Conservation (phyloP, 805 yeast genomes). For the Schwanniomyces yamadae region DNA sequence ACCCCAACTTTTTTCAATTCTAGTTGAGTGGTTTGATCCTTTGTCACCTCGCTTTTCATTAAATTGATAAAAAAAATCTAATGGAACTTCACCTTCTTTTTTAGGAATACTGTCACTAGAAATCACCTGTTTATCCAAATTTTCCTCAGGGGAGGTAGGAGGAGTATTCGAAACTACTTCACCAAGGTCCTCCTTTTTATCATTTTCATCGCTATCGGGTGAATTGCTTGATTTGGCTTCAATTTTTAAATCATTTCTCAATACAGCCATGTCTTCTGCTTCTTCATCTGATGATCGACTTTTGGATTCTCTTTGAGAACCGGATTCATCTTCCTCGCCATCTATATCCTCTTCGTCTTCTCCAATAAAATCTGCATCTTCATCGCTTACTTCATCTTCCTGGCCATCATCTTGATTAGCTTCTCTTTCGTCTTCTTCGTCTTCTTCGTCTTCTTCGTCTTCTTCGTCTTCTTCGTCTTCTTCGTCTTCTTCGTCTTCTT, state of each 20-base stretch:
- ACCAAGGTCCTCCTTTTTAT: conserved; percentile 14
- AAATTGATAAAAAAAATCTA: conserved; percentile 47
- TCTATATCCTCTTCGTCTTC: conserved; percentile 11
- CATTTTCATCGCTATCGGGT: conserved; percentile 9
- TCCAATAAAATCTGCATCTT: conserved; percentile 15
- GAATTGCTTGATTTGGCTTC: conserved; percentile 14
- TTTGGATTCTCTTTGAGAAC: neutral
- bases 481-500: conserved; percentile 8
- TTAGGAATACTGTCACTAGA: conserved; percentile 2
- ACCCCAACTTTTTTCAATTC: conserved; percentile 75
- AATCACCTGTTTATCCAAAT: conserved; percentile 1
- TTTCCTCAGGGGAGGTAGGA: conserved; percentile 36
- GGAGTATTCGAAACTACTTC: conserved; percentile 29
- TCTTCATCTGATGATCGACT: conserved; percentile 12
- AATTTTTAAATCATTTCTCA: conserved; percentile 18
- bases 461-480: conserved; percentile 10
- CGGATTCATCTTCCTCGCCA: conserved; percentile 5
- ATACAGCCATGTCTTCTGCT: conserved; percentile 14
- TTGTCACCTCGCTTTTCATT: conserved; percentile 58
- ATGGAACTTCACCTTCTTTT: conserved; percentile 14
- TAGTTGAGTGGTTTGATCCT: conserved; percentile 59
- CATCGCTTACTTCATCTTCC: conserved; percentile 9
- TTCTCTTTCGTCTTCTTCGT: conserved; percentile 9
- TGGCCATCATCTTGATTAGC: conserved; percentile 13
- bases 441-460: conserved; percentile 10